A percentile compares a stretch with the other conserved stretches of the same genome.
These are phyloP conservation scores for Leccinum subtestaceum DNA, from an alignment of 768 basidiomycete genomes.

Conservation along the genomic window DNA sequence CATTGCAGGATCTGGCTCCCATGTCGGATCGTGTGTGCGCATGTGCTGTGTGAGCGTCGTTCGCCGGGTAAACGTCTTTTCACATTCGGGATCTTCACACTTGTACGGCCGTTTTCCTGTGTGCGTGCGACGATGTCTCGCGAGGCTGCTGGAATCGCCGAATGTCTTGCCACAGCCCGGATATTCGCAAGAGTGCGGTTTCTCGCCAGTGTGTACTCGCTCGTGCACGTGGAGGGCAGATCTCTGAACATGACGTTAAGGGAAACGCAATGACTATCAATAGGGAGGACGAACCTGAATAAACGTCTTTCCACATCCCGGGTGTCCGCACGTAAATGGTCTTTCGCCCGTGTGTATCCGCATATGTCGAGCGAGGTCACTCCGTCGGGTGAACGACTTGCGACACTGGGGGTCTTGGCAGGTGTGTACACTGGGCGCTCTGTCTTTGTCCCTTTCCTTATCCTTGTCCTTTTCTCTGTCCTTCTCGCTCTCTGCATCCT, in stretches of 20 bases:
- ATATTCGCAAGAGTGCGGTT: slow-evolving; percentile 89
- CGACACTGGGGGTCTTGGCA: slow-evolving; percentile 73
- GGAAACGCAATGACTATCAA: not conserved
- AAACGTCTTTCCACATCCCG: slow-evolving; percentile 84
- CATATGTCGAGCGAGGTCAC: slow-evolving; percentile 82
- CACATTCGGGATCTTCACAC: slow-evolving; percentile 78
- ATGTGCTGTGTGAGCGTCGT: slow-evolving; percentile 85
- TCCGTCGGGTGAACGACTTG: slow-evolving; percentile 80
- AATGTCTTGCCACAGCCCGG: slow-evolving; percentile 86
- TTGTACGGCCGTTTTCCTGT: slow-evolving; percentile 86
- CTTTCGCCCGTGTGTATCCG: slow-evolving; percentile 90
- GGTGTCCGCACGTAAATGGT: slow-evolving; percentile 71
- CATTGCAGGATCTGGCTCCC: slow-evolving; percentile 84
- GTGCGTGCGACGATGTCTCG: slow-evolving; percentile 86
- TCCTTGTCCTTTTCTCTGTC: slow-evolving; percentile 16
- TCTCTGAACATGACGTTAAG: slow-evolving; percentile 47
- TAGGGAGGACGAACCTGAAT: slow-evolving; percentile 63
- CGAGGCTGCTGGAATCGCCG: slow-evolving; percentile 88
- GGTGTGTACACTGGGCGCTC: slow-evolving; percentile 48
- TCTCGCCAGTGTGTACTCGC: slow-evolving; percentile 90
- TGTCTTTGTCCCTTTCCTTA: slow-evolving; percentile 41
- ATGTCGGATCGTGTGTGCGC: slow-evolving; percentile 81
- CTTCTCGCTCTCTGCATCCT: slow-evolving; percentile 29
- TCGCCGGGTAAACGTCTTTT: slow-evolving; percentile 84
- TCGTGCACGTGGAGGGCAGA: slow-evolving; percentile 87